Base-by-base conservation (phyloP, 805 yeast species). In the Ogataea philodendri region DNA sequence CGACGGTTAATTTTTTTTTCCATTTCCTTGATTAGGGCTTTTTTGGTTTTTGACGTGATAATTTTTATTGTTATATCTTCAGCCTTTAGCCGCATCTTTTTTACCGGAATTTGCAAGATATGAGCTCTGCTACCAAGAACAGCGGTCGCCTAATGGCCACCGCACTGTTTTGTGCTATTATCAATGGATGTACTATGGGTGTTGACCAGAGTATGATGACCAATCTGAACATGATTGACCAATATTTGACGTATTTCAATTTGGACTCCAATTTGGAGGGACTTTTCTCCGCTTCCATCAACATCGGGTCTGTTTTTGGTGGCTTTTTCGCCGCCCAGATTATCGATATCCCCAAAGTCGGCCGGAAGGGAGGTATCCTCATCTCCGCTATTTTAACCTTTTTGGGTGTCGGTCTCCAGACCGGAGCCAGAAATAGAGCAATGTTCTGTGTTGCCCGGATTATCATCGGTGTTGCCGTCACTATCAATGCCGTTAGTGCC, bases 371-470 rank as follows among this genome's bases (percentile, higher is more conserved):
- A 4, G 51, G 57, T 17, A 57, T 62, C n/a, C 30, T 48, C 6
- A 17, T 49, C 10, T 53, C 63, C 29, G 46, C 54, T 15, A 14
- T 47, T 17, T 26, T 58, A 25, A 42, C 56, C 9, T 34, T 52
- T 14, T 36, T 59, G 9, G 72, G 70, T 7, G 64, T 61, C n/a
- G 56, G 54, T 2, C 46, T 65, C 25, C 70, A 65, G 42, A 56
- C 65, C 14, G 59, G 65, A 3, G 61, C 71, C 16, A 54, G 48
- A 35, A 57, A 63, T 35, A 51, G 57, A 16, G 62, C 59, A 3
- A 63, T 65, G 60, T 64, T 66, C 43, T 41, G 61, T 33, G 51
- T 57, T 22, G 62, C 61, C 6, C 55, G 70, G 41, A 48, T 65
- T 19, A 44, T 66, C 9, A 42, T 64, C 30, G 70, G 70, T 17